phyloP scores from a whole-genome alignment of 768 basidiomycete genomes.

The Lentinula raphanica region DNA sequence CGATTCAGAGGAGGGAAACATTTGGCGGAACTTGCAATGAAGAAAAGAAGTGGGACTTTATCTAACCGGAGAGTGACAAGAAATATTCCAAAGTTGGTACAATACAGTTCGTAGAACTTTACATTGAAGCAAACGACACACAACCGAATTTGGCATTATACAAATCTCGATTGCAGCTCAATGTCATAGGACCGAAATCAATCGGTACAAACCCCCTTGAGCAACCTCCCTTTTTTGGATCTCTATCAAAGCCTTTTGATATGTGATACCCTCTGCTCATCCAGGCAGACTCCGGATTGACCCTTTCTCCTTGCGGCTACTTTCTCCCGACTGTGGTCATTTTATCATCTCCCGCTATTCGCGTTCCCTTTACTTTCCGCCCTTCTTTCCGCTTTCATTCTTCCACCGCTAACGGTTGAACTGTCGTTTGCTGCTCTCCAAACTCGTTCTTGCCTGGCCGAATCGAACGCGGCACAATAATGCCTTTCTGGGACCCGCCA shows the following conservation, averaged over 20 bases:
- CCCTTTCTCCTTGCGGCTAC: constrained; percentile 1
- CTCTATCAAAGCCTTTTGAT: neutral
- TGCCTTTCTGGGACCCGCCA: constrained; percentile 4
- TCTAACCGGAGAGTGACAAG: constrained; percentile 3
- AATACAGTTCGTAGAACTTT: neutral
- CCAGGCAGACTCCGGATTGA: neutral
- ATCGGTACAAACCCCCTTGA: neutral
- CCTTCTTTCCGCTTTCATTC: neutral
- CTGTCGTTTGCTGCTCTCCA: neutral
- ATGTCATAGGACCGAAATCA: constrained; percentile 4
- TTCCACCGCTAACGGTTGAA: neutral
- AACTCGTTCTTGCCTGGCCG: neutral
- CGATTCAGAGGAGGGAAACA: constrained; percentile 1
- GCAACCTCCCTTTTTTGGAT: neutral
- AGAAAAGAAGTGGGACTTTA: constrained; percentile 2
- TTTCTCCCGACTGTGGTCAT: neutral
- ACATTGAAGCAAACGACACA: neutral
- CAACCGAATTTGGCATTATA: neutral
- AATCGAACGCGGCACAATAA: constrained; percentile 1
- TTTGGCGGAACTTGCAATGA: neutral
- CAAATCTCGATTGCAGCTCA: neutral
- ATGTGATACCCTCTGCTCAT: neutral
- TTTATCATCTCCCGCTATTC: neutral
- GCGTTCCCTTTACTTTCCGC: neutral
- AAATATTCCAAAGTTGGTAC: neutral